Evolutionary conservation across 2,329 filamentous ascomycete species (phyloP), one percentile per base, ranked within the genome.

Genomic region (Pseudofabraea citricarpa): DNA sequence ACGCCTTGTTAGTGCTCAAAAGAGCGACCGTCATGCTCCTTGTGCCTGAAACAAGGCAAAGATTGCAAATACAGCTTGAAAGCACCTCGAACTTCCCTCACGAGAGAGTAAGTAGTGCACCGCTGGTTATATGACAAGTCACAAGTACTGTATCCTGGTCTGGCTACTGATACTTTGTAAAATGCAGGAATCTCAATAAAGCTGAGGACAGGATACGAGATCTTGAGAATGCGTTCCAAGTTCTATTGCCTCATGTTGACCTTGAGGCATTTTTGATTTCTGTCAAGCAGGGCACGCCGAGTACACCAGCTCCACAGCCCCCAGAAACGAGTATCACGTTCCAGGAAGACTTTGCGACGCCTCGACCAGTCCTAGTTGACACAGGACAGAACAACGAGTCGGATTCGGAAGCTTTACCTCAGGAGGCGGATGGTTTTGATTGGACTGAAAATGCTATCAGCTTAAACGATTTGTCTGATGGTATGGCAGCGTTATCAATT

Each of bases 51-150:
- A 43, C 48, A 67, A 40, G 58, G 60, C 42, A 65, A 64, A 46
- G 57, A 64, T 46, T 69, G 66, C 56, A 59, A 60, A 21, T 69
- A 69, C 50, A 68, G 66, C 42, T 64, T 64, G 2, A 67, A 66
- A 50, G 51, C 66, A n/a, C 58, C 59, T 32, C 56, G 66, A 37
- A 68, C 65, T 40, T 65, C 66, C 32, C 53, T 69, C 40, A 69
- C 66, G 23, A 56, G 66, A 45, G 64, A 67, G 63, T 67, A 53
- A 56, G 63, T 57, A 37, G 24, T 8, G 16, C 6, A 13, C 29
- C 23, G 15, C 15, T 16, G 29, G n/a, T 44, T 16, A 3, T 40
- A 13, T 31, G 24, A n/a, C 12, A 5, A 27, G 26, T 27, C 12
- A 7, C 18, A 32, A 10, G 15, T 32, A n/a, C 26, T 12, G n/a